Evolutionary conservation across 768 basidiomycete genomes (phyloP), one percentile per base, ranked within the genome.

Genomic region (Goffeauzyma gilvescens): DNA sequence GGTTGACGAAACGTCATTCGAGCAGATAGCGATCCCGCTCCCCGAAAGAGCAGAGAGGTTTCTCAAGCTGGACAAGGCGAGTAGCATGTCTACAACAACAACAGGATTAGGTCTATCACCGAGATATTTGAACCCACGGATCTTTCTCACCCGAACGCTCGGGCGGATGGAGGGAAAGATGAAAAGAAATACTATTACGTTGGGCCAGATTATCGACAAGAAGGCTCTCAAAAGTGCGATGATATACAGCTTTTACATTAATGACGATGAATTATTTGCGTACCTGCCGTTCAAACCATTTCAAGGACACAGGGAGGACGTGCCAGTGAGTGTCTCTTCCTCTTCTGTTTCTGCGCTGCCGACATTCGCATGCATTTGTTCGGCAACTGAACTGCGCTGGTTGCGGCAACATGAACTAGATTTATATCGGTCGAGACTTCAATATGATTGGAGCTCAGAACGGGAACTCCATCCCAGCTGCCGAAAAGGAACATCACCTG

Each of bases 371-470:
- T 10, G 20, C 18, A 13, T 2, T 20, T 10, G 32, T 17, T 17
- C 6, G 21, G 14, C 35, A 13, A 36, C 4, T 36, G 5, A 14
- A 13, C n/a, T 36, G 13, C 13, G n/a, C 15, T 36, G 13, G n/a
- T 17, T 22, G 5, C 4, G 3, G 5, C 38, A 18, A 4, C 31
- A n/a, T 21, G 30, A 26, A 21, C 41, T 17, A 49, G 47, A 23
- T 49, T 2, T 33, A 38, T 13, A 38, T 44, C 18, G 47, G 47
- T 17, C 36, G 47, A 10, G 47, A 49, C 23, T 18, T 44, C 14
- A 23, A 25, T 18, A 41, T 32, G n/a, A 9, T 41, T 6, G 28
- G 27, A 12, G 13, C 18, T n/a, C 17, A 18, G 6, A 42, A 40
- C 23, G 22, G 18, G 9, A 25, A 38, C 17, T 13, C 35, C 5